Conservation (phyloP, 2,329 filamentous ascomycete genomes). For the Nigrospora oryzae region DNA sequence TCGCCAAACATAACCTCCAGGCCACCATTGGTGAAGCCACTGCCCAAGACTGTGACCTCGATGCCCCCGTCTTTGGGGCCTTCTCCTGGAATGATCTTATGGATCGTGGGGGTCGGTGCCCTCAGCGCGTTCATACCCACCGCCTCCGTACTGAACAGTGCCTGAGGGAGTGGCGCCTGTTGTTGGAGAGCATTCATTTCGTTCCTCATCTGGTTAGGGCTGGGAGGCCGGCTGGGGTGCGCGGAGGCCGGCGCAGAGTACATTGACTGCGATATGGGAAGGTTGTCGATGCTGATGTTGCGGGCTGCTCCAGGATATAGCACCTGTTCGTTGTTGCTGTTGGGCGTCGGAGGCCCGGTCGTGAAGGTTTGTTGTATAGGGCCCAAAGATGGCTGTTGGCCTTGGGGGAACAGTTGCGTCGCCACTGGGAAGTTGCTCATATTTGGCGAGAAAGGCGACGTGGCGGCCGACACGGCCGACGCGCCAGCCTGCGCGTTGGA, state of each 20-base stretch:
- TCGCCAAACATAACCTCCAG: conserved; percentile 80
- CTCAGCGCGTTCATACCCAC: conserved; percentile 40
- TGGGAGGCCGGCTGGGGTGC: conserved; percentile 70
- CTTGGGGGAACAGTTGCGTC: conserved; percentile 20
- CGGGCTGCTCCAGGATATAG: conserved; percentile 48
- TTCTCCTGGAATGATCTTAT: conserved; percentile 76
- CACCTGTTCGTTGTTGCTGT: conserved; percentile 43
- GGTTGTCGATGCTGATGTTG: conserved; percentile 56
- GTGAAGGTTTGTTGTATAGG: conserved; percentile 31
- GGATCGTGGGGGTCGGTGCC: conserved; percentile 52
- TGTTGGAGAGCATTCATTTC: conserved; percentile 32
- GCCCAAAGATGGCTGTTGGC: conserved; percentile 13
- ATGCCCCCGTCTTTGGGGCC: conserved; percentile 77
- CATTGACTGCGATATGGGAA: conserved; percentile 50
- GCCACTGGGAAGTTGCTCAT: conserved; percentile 32
- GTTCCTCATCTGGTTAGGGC: conserved; percentile 50
- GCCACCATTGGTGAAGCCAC: conserved; percentile 64
- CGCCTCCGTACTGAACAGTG: conserved; percentile 37
- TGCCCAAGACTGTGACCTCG: conserved; percentile 78
- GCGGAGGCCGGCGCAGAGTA: conserved; percentile 66
- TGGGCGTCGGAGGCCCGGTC: conserved; percentile 58
- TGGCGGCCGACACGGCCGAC: conserved; percentile 26
- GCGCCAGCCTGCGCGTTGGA: conserved; percentile 19
- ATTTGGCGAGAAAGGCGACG: conserved; percentile 46
- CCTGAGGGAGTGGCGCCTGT: conserved; percentile 30